Evolutionary conservation across 768 basidiomycete genomes (phyloP).

Genomic region (Lactifluus hygrophoroides): DNA sequence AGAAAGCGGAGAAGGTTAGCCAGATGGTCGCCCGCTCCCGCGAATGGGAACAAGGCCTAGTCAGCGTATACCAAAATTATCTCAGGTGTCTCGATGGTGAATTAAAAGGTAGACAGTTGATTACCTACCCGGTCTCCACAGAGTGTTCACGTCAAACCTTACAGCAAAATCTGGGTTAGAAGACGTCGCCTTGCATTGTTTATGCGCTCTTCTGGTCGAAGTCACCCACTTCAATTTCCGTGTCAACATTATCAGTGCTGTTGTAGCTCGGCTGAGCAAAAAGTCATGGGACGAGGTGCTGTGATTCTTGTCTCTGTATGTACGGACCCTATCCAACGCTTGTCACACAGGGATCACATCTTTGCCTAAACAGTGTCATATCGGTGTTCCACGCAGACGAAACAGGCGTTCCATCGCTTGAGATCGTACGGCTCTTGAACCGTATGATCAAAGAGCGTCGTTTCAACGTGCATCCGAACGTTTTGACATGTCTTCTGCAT

Average conservation of each 20-base stretch:
- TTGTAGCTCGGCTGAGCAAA: slow-evolving; percentile 75
- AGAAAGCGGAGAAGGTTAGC: slow-evolving; percentile 88
- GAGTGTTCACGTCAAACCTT: background rate
- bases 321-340: slow-evolving; percentile 15
- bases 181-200: slow-evolving; percentile 67
- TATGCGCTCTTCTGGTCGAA: slow-evolving; percentile 78
- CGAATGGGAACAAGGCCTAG: slow-evolving; percentile 94
- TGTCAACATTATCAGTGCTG: slow-evolving; percentile 80
- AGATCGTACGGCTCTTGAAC: slow-evolving; percentile 83
- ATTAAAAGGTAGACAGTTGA: slow-evolving; percentile 58
- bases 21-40: slow-evolving; percentile 85
- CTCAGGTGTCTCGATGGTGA: slow-evolving; percentile 79
- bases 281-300: slow-evolving; percentile 85
- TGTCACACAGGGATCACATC: slow-evolving; percentile 61
- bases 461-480: slow-evolving; percentile 85
- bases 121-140: slow-evolving; percentile 1
- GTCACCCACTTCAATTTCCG: slow-evolving; percentile 97
- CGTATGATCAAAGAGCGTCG: slow-evolving; percentile 93
- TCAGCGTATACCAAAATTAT: slow-evolving; percentile 81
- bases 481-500: slow-evolving; percentile 74
- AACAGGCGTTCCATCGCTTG: slow-evolving; percentile 75
- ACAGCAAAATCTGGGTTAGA: slow-evolving; percentile 58
- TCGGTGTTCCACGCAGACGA: slow-evolving; percentile 76
- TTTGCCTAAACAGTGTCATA: slow-evolving; percentile 76
- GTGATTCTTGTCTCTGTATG: slow-evolving; percentile 16